These are phyloP conservation scores for Leishmania lainsoni DNA, from an alignment of 208 protist genomes.

Conservation along the genomic window DNA sequence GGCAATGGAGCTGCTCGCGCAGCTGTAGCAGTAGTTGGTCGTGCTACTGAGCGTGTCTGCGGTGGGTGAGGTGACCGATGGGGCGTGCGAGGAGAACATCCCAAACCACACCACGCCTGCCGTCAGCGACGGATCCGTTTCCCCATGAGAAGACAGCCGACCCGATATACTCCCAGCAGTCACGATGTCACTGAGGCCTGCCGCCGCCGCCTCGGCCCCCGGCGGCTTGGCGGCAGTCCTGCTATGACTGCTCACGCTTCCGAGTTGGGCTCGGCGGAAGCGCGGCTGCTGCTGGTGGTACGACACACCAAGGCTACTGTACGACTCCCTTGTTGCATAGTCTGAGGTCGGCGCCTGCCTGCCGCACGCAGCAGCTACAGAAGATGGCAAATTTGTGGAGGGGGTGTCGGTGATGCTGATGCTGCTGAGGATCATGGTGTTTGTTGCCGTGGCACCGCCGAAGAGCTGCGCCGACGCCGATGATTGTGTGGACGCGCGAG, in stretches of 20 bases:
- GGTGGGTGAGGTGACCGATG: slow-evolving; percentile 12
- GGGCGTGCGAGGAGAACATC: slow-evolving; percentile 9
- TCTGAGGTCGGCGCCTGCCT: not conserved
- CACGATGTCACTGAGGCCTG: slow-evolving; percentile 13
- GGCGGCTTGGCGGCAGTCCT: not conserved
- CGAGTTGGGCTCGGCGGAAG: not conserved
- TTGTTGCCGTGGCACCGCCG: not conserved
- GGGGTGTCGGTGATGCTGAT: slow-evolving; percentile 1
- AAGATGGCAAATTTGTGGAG: not conserved
- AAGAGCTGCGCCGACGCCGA: not conserved
- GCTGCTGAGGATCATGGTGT: not conserved
- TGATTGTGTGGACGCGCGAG: not conserved
- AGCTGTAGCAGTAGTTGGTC: slow-evolving; percentile 15
- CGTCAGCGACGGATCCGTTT: slow-evolving; percentile 25
- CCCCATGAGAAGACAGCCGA: slow-evolving; percentile 4
- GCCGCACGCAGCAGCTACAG: not conserved
- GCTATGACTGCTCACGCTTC: not conserved
- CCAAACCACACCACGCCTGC: slow-evolving; percentile 27
- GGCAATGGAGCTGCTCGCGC: slow-evolving; percentile 11
- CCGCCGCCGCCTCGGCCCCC: not conserved
- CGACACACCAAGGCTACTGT: not conserved
- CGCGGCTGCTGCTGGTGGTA: not conserved
- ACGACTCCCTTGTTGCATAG: not conserved
- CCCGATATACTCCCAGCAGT: not conserved
- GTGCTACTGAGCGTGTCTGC: slow-evolving; percentile 14